Conservation (phyloP, 78 protist species). For the Anaeramoeba flamelloides region DNA sequence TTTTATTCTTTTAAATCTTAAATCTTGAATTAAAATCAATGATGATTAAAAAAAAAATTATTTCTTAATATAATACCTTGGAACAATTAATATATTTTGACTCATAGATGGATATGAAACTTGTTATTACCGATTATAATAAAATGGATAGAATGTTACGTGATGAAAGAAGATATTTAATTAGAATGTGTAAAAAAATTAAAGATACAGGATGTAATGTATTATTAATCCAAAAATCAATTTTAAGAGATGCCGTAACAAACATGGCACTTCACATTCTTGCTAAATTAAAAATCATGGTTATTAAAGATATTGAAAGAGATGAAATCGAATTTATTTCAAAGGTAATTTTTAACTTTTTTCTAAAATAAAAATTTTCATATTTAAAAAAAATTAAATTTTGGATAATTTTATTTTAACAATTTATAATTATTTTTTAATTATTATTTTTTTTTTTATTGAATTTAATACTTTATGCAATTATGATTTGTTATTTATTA, state of each 20-base stretch:
- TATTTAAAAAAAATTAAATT: too few species aligned
- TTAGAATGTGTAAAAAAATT: conserved; percentile 72
- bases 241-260: conserved; percentile 36
- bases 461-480: too few species aligned
- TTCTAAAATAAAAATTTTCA: too few species aligned
- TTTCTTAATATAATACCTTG: conserved; percentile 48
- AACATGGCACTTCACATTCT: conserved; percentile 80
- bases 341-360: conserved; percentile 29
- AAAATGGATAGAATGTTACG: conserved; percentile 63
- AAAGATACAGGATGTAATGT: conserved; percentile 87
- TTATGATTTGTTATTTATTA: too few species aligned
- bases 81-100: conserved; percentile 62
- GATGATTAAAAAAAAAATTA: not conserved
- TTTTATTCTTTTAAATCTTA: too few species aligned
- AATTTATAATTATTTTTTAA: not conserved
- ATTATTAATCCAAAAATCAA: conserved; percentile 85
- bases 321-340: conserved; percentile 89
- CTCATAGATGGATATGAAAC: not conserved
- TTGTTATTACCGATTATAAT: conserved; percentile 4
- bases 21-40: not conserved
- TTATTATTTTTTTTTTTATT: not conserved
- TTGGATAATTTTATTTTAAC: too few species aligned
- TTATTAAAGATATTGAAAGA: conserved; percentile 88
- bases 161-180: conserved; percentile 81
- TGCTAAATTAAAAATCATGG: conserved; percentile 83